Conservation (phyloP, 2,329 filamentous ascomycete genomes). For the Hypoxylon sp. region DNA sequence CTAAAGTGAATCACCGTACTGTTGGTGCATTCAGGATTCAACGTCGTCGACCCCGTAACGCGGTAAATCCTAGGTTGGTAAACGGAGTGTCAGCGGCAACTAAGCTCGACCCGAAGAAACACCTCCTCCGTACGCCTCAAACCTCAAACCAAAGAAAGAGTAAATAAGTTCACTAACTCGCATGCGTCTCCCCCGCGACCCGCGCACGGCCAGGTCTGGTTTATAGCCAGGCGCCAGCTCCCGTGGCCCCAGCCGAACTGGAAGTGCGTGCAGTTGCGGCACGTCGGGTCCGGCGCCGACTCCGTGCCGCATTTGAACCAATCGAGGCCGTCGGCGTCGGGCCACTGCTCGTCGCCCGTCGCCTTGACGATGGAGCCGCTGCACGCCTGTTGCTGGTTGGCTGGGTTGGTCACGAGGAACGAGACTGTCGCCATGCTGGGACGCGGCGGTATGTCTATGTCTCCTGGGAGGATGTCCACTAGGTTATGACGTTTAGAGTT, state of each 20-base stretch:
- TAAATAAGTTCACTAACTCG: background rate
- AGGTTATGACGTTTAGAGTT: background rate
- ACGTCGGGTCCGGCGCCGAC: slow-evolving; percentile 22
- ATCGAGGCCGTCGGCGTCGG: slow-evolving; percentile 20
- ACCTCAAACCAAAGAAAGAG: background rate
- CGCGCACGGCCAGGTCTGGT: slow-evolving; percentile 32
- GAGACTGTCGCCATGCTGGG: slow-evolving; percentile 13
- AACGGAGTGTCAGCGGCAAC: background rate
- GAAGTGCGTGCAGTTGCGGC: slow-evolving; percentile 29
- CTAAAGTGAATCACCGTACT: slow-evolving; percentile 14
- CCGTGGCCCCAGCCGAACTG: slow-evolving; percentile 31
- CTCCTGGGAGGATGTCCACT: slow-evolving; percentile 21
- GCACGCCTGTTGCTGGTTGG: slow-evolving; percentile 19
- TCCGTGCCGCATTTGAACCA: slow-evolving; percentile 33
- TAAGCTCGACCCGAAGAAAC: background rate
- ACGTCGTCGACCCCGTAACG: slow-evolving; percentile 23
- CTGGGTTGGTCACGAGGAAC: slow-evolving; percentile 18
- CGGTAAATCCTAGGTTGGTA: slow-evolving; percentile 5
- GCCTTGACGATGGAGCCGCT: slow-evolving; percentile 14
- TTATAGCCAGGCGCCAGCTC: slow-evolving; percentile 26
- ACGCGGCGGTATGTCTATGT: slow-evolving; percentile 33
- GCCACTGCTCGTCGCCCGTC: slow-evolving; percentile 18
- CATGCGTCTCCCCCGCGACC: background rate
- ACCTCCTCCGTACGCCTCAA: background rate
- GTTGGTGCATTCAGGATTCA: slow-evolving; percentile 14